These are phyloP conservation scores for Calonectria hongkongensis DNA, from an alignment of 2,329 filamentous ascomycete genomes.

Conservation along the genomic window DNA sequence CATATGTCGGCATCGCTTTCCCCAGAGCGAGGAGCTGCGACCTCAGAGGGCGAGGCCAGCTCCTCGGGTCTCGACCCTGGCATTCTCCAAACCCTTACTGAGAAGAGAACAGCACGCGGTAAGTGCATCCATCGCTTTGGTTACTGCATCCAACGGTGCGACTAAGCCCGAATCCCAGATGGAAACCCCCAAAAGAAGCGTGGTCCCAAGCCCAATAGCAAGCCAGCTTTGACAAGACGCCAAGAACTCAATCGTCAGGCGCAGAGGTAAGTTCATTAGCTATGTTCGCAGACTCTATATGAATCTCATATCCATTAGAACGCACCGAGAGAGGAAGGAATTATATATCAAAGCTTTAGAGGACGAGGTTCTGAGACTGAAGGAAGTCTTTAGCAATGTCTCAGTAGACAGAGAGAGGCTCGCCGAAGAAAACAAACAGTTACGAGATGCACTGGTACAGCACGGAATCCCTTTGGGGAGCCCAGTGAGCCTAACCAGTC, in stretches of 20 bases:
- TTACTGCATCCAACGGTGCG: neutral
- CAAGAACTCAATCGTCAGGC: constrained; percentile 97
- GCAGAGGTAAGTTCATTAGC: constrained; percentile 80
- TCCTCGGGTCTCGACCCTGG: constrained; percentile 71
- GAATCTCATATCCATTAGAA: constrained; percentile 72
- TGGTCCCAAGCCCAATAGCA: constrained; percentile 97
- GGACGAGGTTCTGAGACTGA: constrained; percentile 90
- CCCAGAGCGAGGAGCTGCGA: constrained; percentile 58
- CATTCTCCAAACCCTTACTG: constrained; percentile 80
- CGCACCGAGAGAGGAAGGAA: constrained; percentile 97
- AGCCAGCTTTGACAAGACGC: constrained; percentile 91
- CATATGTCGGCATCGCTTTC: constrained; percentile 70
- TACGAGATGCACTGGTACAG: constrained; percentile 76
- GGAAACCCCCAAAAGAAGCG: constrained; percentile 90
- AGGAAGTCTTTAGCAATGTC: constrained; percentile 86
- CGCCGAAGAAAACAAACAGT: constrained; percentile 85
- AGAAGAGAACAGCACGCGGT: constrained; percentile 89
- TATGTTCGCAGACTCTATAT: neutral
- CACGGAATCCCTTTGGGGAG: constrained; percentile 67
- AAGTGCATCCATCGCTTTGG: constrained; percentile 45
- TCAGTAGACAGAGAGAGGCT: constrained; percentile 85
- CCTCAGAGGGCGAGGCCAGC: constrained; percentile 59
- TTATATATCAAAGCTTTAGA: constrained; percentile 96
- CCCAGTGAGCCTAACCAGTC: constrained; percentile 70
- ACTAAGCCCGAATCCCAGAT: constrained; percentile 72